A percentile compares a stretch with the other conserved stretches of the same genome.
Conservation (phyloP, 2,329 filamentous ascomycete species). For the Proliferodiscus dingleyae region DNA sequence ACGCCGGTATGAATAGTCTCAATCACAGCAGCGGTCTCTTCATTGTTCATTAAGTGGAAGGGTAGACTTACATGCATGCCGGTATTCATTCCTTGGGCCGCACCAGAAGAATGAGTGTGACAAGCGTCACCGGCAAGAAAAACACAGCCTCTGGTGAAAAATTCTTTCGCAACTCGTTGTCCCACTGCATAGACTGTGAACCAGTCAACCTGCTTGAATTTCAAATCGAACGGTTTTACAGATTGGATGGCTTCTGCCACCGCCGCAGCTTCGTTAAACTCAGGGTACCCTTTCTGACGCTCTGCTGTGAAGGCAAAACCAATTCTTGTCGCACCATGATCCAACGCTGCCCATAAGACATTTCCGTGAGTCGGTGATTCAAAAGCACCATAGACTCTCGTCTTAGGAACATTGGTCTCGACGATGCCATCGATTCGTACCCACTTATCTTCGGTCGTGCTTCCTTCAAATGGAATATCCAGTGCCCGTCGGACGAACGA, state of each 20-base stretch:
- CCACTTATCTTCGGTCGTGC: constrained; percentile 47
- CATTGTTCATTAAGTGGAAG: too few relatives aligned
- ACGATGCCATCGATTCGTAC: constrained; percentile 45
- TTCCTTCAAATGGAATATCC: constrained; percentile 45
- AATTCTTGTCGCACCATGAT: constrained; percentile 48
- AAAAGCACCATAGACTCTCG: constrained; percentile 43
- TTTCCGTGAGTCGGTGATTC: constrained; percentile 50
- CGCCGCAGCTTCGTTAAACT: constrained; percentile 45
- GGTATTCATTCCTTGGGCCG: constrained; percentile 56
- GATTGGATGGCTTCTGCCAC: constrained; percentile 43
- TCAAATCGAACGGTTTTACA: constrained; percentile 38
- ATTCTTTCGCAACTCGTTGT: constrained; percentile 54
- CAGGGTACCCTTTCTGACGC: constrained; percentile 34
- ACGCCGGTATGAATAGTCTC: too few relatives aligned
- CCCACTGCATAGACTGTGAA: constrained; percentile 55
- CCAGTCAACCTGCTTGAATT: constrained; percentile 45
- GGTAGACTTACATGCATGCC: constrained; percentile 39
- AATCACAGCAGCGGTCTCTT: too few relatives aligned
- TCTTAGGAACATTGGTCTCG: constrained; percentile 39
- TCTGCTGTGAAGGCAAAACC: constrained; percentile 47
- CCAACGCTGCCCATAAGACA: constrained; percentile 49
- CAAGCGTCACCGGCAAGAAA: constrained; percentile 53
- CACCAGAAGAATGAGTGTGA: constrained; percentile 58
- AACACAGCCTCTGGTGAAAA: constrained; percentile 50
- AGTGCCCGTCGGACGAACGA: constrained; percentile 44